A percentile compares a stretch with the other conserved stretches of the same genome.
Conservation (phyloP, 2,329 filamentous ascomycete genomes). For the Penicillium sp. region DNA sequence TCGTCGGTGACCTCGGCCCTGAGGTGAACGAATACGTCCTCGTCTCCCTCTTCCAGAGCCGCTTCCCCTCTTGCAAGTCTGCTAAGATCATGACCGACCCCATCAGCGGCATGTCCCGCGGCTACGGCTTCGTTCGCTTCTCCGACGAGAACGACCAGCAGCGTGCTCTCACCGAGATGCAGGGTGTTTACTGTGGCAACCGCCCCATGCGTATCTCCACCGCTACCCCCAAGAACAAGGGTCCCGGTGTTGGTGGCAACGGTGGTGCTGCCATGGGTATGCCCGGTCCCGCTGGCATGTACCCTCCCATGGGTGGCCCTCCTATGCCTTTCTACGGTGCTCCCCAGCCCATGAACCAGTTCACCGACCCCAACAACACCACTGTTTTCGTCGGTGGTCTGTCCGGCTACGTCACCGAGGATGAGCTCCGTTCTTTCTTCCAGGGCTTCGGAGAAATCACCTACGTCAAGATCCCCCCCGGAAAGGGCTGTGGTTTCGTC, state of each 20-base stretch:
- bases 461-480: slow-evolving; percentile 98
- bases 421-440: slow-evolving; percentile 99
- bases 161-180: slow-evolving; percentile 94
- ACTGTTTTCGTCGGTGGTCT: slow-evolving; percentile 97
- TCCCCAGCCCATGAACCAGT: slow-evolving; percentile 94
- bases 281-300: slow-evolving; percentile 61
- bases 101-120: slow-evolving; percentile 94
- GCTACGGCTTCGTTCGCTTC: slow-evolving; percentile 97
- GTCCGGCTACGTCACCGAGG: slow-evolving; percentile 96
- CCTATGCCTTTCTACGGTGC: slow-evolving; percentile 65
- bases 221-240: slow-evolving; percentile 90
- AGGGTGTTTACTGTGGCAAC: slow-evolving; percentile 98
- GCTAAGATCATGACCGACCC: slow-evolving; percentile 99
- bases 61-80: slow-evolving; percentile 96
- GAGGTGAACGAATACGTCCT: slow-evolving; percentile 99
- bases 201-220: slow-evolving; percentile 98
- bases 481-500: slow-evolving; percentile 98
- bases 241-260: slow-evolving; percentile 55
- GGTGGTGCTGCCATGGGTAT: slow-evolving; percentile 52
- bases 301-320: slow-evolving; percentile 65
- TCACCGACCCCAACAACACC: slow-evolving; percentile 99
- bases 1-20: slow-evolving; percentile 94
- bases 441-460: slow-evolving; percentile 99
- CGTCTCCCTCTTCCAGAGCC: slow-evolving; percentile 93
- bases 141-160: slow-evolving; percentile 95